Evolutionary conservation across 495 filamentous ascomycete species (phyloP).

Genomic region (Melanomma pulvis-pyrius): DNA sequence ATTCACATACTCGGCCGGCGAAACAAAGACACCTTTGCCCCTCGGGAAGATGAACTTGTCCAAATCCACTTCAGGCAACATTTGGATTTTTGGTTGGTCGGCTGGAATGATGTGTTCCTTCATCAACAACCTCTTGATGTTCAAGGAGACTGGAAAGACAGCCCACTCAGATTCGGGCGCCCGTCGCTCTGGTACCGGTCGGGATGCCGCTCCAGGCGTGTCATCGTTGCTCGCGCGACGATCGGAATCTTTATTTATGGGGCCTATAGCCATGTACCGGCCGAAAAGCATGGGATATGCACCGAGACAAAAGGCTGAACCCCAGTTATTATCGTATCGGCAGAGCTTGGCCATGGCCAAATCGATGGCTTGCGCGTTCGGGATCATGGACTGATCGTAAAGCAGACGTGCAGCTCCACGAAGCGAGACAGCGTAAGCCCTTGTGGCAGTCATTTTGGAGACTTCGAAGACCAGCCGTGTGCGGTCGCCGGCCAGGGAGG

Average conservation of each 20-base stretch:
- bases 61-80: slow-evolving; percentile 18
- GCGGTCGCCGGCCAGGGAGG: neutral
- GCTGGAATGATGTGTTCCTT: slow-evolving; percentile 13
- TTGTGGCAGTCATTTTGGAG: slow-evolving; percentile 2
- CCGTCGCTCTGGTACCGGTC: neutral
- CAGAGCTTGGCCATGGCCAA: slow-evolving; percentile 7
- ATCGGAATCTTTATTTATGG: slow-evolving; percentile 18
- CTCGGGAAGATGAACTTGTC: slow-evolving; percentile 5
- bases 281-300: slow-evolving; percentile 28
- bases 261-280: slow-evolving; percentile 9
- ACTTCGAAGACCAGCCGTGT: slow-evolving; percentile 7
- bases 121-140: slow-evolving; percentile 4
- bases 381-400: slow-evolving; percentile 20
- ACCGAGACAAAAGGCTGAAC: slow-evolving; percentile 13
- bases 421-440: slow-evolving; percentile 12
- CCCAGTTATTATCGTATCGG: neutral
- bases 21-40: slow-evolving; percentile 14
- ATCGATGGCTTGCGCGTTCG: slow-evolving; percentile 21
- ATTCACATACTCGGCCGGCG: slow-evolving; percentile 4
- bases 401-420: slow-evolving; percentile 16
- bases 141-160: slow-evolving; percentile 17
- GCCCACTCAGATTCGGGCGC: slow-evolving; percentile 16
- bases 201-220: neutral
- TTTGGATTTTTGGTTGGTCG: neutral
- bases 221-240: neutral